Base-by-base conservation (phyloP, 805 yeast species). In the Candida rishiriensis region DNA sequence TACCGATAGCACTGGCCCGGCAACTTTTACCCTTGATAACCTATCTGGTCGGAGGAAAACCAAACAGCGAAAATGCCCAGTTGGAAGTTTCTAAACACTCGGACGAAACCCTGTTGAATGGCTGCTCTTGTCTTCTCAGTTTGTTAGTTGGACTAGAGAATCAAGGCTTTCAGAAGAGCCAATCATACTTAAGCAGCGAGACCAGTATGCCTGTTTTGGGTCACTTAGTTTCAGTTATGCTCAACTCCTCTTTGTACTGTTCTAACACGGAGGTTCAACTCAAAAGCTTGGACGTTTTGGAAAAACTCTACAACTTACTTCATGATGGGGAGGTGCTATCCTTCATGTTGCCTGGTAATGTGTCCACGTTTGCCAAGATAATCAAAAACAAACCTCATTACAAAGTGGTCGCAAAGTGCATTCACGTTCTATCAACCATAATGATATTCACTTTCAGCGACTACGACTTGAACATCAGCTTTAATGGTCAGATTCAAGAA, bases 251-350 rank as follows among this genome's bases (percentile, higher is more conserved):
- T 0, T 44, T 54, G 11, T 58, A 56, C 12, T 59, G 64, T n/a
- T 45, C 53, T 10, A 48, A 42, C 29, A 42, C 54, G 8, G 59
- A 58, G 9, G 47, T 65, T 3, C 75, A 67, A 54, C 39, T 60
- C 0, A 52, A 51, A 15, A 56, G 70, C 1, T 45, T 78, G 18
- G 54, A 58, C 2, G 51, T 74, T 0, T 52, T 79, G 13, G 41
- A 51, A 1, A 48, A 57, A 0, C 43, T 75, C 1, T 76, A 68
- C 46, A 56, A 54, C 18, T 49, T 62, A 8, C 37, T 71, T 3
- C 60, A 62, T 15, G 73, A 75, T 54, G 81, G 80, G 11, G 82
- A 77, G 44, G 54, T 69, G 2, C 40, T 76, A 3, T 74, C 81
- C 0, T 66, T 69, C 50, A 67, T 77, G 40, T 54, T 76, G 16